Evolutionary conservation across 768 basidiomycete genomes (phyloP), one percentile per base, ranked within the genome.

Genomic region (Auricularia heimuer): DNA sequence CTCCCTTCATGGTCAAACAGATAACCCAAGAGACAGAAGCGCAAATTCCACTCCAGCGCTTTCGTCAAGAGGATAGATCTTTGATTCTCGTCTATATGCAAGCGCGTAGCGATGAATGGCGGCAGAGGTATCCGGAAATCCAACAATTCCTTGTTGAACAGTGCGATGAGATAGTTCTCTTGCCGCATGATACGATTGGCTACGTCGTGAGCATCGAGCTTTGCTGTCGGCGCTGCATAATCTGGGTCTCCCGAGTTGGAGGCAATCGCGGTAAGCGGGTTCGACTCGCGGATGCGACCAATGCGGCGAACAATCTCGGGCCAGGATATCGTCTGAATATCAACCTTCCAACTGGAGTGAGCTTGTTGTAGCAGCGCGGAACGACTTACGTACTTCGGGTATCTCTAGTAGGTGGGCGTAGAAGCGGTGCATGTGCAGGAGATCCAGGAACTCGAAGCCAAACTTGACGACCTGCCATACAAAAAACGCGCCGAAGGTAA

Each of bases 241-340:
- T 85, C 83, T 0, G 79, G 77, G 61, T 75, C 78, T 61, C 79
- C 77, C 3, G 79, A 74, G 66, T 78, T 69, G 3, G 88, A 89
- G 0, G 91, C 90, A 3, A 94, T 79, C 2, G 92, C 93, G 0
- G 95, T 96, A 33, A 94, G 80, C 2, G 95, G 94, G 73, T 98
- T 98, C 63, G 93, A 87, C 72, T 97, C 90, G 24, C 95, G 86
- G 63, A 99, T 95, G 4, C 87, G 80, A 12, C 86, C 87, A 65
- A 99, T 94, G 39, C 94, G 85, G 18, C 90, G 83, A 62, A 99
- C 97, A 47, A 99, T 83, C 71, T 94, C 92, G 0, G 91, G 87
- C 97, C 97, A 99, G 0, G 95, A 88, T 47, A 98, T 94, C 0
- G 97, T 98, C 77, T 94, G 93, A 56, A 99, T 95, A 75, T 99